Conservation (phyloP, 2,329 filamentous ascomycete genomes). For the Rutstroemia sp. region DNA sequence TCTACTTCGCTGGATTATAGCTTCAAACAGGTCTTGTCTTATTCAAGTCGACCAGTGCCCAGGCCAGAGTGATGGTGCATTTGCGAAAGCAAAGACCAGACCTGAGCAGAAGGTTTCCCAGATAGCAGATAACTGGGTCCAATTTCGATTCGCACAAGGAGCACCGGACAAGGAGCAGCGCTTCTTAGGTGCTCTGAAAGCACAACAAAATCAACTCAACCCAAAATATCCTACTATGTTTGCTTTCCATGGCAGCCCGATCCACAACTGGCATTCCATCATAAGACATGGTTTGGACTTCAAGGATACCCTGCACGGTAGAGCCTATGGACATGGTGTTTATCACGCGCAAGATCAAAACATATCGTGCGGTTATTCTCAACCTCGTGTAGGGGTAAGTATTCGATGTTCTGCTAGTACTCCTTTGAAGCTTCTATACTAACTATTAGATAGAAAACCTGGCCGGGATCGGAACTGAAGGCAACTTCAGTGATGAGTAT, state of each 20-base stretch:
- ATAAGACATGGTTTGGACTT: slow-evolving; percentile 76
- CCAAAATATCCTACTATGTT: slow-evolving; percentile 62
- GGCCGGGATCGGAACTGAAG: slow-evolving; percentile 61
- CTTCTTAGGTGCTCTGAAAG: slow-evolving; percentile 57
- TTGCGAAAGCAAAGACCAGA: slow-evolving; percentile 16
- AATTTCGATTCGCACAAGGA: slow-evolving; percentile 84
- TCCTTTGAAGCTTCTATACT: not conserved
- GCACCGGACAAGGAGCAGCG: slow-evolving; percentile 77
- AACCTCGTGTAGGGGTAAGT: slow-evolving; percentile 13
- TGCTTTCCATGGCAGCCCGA: slow-evolving; percentile 74
- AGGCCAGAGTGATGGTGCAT: slow-evolving; percentile 20
- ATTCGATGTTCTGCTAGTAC: not conserved
- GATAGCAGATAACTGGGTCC: slow-evolving; percentile 56
- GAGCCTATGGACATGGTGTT: slow-evolving; percentile 70
- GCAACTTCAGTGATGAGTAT: slow-evolving; percentile 58
- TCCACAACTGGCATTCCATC: slow-evolving; percentile 85
- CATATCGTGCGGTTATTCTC: slow-evolving; percentile 38
- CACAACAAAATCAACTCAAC: slow-evolving; percentile 29
- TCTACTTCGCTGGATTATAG: slow-evolving; percentile 78
- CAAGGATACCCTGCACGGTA: slow-evolving; percentile 52
- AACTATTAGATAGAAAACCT: slow-evolving; percentile 31
- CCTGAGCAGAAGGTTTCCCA: slow-evolving; percentile 43
- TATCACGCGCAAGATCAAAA: slow-evolving; percentile 63
- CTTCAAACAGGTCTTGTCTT: slow-evolving; percentile 83
- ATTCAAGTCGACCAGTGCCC: slow-evolving; percentile 55